phyloP scores from a whole-genome alignment of 768 basidiomycete genomes.

The Tulasnella sp. region DNA sequence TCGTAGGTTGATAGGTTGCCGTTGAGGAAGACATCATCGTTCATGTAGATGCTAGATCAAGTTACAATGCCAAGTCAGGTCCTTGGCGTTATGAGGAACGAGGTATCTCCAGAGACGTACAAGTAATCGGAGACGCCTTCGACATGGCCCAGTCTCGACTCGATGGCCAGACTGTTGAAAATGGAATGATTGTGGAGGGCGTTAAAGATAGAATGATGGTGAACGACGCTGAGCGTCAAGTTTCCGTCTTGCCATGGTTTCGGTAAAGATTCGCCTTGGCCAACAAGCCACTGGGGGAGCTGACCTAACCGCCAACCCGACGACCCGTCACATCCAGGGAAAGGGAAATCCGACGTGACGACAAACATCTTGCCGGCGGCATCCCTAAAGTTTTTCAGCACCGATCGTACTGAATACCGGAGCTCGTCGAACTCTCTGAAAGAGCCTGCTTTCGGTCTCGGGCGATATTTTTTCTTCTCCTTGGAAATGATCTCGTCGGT shows the following conservation, averaged over 20 bases:
- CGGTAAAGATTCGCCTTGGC: neutral
- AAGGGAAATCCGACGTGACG: constrained; percentile 25
- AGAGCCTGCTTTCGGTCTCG: neutral
- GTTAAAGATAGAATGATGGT: constrained; percentile 19
- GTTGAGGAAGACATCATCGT: constrained; percentile 29
- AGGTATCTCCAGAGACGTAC: constrained; percentile 7
- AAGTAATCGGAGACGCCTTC: constrained; percentile 19
- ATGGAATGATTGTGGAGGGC: constrained; percentile 9
- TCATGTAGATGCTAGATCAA: constrained; percentile 22
- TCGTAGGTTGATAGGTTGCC: neutral
- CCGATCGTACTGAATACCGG: constrained; percentile 27
- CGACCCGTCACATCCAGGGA: constrained; percentile 10
- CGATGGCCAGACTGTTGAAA: constrained; percentile 28
- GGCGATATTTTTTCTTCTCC: neutral
- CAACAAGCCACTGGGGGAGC: constrained; percentile 26
- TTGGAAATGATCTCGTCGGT: neutral
- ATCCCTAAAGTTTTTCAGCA: constrained; percentile 11
- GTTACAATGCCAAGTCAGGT: neutral
- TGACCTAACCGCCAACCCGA: constrained; percentile 22
- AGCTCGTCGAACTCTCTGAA: constrained; percentile 27
- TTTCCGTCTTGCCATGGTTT: constrained; percentile 1
- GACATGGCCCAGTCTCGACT: constrained; percentile 24
- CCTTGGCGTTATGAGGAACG: neutral
- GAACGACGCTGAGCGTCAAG: neutral
- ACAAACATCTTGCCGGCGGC: constrained; percentile 22